phyloP scores from a whole-genome alignment of 768 basidiomycete genomes.

The Russula sp. region DNA sequence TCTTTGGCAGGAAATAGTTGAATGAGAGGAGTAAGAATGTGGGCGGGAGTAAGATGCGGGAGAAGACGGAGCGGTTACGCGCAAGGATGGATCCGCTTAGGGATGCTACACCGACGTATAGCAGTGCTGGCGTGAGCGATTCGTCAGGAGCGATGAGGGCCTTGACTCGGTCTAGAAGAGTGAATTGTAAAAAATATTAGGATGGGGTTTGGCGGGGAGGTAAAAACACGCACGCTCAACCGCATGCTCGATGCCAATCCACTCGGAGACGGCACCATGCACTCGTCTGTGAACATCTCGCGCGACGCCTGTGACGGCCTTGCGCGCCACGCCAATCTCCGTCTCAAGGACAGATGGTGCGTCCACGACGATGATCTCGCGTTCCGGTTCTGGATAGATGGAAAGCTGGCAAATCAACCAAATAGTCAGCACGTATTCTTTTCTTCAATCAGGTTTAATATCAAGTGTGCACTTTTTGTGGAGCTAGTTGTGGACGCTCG shows the following conservation, averaged over 20 bases:
- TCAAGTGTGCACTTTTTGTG: constrained; percentile 2
- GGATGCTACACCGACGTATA: constrained; percentile 87
- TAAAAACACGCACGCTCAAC: constrained; percentile 67
- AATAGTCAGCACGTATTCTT: neutral
- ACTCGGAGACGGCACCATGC: constrained; percentile 68
- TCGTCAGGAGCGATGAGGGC: constrained; percentile 78
- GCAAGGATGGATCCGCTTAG: constrained; percentile 86
- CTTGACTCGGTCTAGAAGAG: constrained; percentile 67
- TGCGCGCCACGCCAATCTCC: constrained; percentile 69
- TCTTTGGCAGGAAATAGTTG: constrained; percentile 84
- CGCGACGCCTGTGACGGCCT: constrained; percentile 55
- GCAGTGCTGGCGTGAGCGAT: constrained; percentile 79
- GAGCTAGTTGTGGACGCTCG: constrained; percentile 5
- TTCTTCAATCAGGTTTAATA: neutral
- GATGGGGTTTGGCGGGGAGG: neutral
- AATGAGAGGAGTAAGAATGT: constrained; percentile 64
- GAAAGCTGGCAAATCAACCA: constrained; percentile 53
- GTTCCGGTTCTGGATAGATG: constrained; percentile 68
- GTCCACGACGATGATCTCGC: constrained; percentile 69
- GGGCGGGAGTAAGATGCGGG: constrained; percentile 75
- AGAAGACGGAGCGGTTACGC: constrained; percentile 66
- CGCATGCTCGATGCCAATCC: constrained; percentile 82
- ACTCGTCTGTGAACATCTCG: constrained; percentile 59
- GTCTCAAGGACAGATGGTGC: constrained; percentile 70
- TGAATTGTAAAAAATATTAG: neutral